Evolutionary conservation across 2,329 filamentous ascomycete species (phyloP).

Genomic region (Xylariaceae sp.): DNA sequence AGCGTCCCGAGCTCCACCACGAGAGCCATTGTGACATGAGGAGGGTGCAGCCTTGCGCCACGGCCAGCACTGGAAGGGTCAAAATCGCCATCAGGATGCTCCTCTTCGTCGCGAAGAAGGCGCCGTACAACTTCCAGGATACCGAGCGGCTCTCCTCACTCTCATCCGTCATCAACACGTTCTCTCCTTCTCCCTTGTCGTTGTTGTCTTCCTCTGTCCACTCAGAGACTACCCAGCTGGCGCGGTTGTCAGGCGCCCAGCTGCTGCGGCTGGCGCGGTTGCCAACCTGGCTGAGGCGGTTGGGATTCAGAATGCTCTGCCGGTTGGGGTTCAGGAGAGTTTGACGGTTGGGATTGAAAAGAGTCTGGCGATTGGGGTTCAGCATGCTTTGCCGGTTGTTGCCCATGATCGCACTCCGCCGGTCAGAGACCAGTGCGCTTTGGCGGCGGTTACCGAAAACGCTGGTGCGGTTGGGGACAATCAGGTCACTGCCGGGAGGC

Average conservation of each 20-base stretch:
- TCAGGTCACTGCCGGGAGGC: slow-evolving; percentile 15
- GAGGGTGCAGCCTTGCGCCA: slow-evolving; percentile 50
- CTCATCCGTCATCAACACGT: slow-evolving; percentile 43
- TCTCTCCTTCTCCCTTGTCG: slow-evolving; percentile 1
- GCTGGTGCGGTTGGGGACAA: slow-evolving; percentile 5
- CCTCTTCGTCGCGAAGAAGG: slow-evolving; percentile 53
- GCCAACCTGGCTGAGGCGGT: background rate
- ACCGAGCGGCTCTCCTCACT: slow-evolving; percentile 52
- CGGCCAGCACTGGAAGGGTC: slow-evolving; percentile 40
- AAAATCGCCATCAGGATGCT: slow-evolving; percentile 45
- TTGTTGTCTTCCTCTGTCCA: background rate
- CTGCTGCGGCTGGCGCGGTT: background rate
- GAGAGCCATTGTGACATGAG: slow-evolving; percentile 58
- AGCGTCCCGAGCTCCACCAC: slow-evolving; percentile 59
- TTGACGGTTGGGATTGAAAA: no score
- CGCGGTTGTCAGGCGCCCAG: background rate
- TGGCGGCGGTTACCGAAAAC: background rate
- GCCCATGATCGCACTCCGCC: background rate
- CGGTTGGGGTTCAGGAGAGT: no score
- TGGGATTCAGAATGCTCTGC: background rate
- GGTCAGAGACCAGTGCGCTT: no score
- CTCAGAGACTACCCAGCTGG: background rate
- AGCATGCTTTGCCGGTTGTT: background rate
- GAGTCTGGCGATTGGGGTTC: no score
- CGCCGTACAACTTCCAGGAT: slow-evolving; percentile 51